Evolutionary conservation across 2,329 filamentous ascomycete genomes (phyloP).

Genomic region (Sclerotinia minor): DNA sequence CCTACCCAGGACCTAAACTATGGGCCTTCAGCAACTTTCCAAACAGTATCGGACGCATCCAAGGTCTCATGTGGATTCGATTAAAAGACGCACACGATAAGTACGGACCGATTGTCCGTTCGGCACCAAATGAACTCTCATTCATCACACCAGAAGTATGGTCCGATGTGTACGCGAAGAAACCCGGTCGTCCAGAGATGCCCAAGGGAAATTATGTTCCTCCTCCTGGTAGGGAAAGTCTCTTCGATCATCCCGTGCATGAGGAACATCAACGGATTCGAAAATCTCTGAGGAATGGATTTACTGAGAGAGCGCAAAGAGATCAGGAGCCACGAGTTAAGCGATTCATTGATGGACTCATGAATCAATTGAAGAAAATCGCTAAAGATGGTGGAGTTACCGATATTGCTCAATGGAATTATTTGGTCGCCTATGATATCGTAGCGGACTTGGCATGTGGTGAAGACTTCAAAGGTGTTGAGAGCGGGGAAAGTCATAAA

Average conservation of each 20-base stretch:
- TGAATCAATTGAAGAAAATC: neutral
- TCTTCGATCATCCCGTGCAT: neutral
- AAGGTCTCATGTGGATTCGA: neutral
- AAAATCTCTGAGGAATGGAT: neutral
- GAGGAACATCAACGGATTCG: conserved; percentile 4
- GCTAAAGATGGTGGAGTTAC: neutral
- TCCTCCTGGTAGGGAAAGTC: neutral
- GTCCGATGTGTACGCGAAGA: neutral
- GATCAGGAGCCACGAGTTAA: neutral
- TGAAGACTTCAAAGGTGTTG: neutral
- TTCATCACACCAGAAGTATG: conserved; percentile 8
- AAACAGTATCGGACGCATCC: conserved; percentile 6
- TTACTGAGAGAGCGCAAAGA: neutral
- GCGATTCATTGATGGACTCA: neutral
- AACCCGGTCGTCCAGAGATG: neutral
- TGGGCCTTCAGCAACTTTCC: conserved; percentile 8
- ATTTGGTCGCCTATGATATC: conserved; percentile 7
- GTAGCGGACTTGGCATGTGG: neutral
- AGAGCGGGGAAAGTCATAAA: neutral
- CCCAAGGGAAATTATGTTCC: conserved; percentile 1
- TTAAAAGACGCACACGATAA: neutral
- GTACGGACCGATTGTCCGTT: neutral
- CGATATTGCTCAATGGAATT: conserved; percentile 1
- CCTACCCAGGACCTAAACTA: neutral
- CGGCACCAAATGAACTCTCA: conserved; percentile 5